Conservation (phyloP, 192 early-diverging fungal genomes). For the Paraglomus brasilianum region DNA sequence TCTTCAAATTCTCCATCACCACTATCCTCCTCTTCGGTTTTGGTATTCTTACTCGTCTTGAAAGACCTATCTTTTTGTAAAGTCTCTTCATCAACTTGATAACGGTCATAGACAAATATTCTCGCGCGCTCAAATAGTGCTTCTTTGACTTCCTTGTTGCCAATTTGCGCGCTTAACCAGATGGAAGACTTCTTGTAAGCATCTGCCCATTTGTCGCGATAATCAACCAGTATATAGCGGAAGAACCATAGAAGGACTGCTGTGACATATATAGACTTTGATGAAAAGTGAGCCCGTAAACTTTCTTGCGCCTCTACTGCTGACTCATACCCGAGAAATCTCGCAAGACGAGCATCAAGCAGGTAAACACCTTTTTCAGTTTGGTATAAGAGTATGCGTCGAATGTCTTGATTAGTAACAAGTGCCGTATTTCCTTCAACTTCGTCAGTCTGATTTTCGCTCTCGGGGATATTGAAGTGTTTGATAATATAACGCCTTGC, state of each 20-base stretch:
- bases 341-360: neutral
- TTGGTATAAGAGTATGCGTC: too few species aligned
- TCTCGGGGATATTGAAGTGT: too few species aligned
- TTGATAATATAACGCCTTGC: too few species aligned
- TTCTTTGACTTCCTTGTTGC: neutral
- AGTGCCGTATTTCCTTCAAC: too few species aligned
- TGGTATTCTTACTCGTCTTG: neutral
- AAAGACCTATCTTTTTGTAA: slow-evolving; percentile 14
- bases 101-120: slow-evolving; percentile 3
- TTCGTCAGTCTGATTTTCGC: too few species aligned
- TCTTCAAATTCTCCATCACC: neutral
- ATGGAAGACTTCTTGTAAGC: neutral
- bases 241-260: slow-evolving; percentile 21
- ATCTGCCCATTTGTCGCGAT: slow-evolving; percentile 8
- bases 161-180: slow-evolving; percentile 16
- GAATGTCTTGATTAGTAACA: too few species aligned
- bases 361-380: neutral
- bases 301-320: slow-evolving; percentile 6
- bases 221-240: slow-evolving; percentile 21
- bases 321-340: slow-evolving; percentile 20
- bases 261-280: neutral
- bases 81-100: slow-evolving; percentile 1
- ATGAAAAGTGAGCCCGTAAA: neutral
- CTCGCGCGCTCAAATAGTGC: slow-evolving; percentile 13
- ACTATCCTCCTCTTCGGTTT: neutral